These are phyloP conservation scores for Diaporthe sp. DNA, from an alignment of 2,329 filamentous ascomycete species.

Conservation along the genomic window DNA sequence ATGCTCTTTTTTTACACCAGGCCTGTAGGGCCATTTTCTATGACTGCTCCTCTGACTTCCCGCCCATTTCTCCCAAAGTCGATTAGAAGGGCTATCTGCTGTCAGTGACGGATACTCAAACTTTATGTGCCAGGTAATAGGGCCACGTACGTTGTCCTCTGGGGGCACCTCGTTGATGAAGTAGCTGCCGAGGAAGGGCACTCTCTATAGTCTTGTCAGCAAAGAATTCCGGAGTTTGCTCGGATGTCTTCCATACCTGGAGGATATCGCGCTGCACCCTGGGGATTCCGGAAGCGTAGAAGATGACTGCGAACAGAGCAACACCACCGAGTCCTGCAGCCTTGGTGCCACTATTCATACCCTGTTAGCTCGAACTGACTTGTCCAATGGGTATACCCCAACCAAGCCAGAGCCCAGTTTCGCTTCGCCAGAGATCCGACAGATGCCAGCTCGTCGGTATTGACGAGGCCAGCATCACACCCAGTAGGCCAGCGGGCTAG, in stretches of 20 bases:
- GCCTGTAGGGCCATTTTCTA: constrained; percentile 44
- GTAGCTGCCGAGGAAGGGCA: constrained; percentile 65
- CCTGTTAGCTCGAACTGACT: constrained; percentile 36
- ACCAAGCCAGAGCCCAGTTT: background rate
- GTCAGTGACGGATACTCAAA: background rate
- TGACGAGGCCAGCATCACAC: background rate
- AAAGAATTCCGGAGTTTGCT: background rate
- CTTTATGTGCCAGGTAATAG: no score
- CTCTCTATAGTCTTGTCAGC: constrained; percentile 58
- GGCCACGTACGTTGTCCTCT: constrained; percentile 71
- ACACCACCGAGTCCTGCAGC: constrained; percentile 68
- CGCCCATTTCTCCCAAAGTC: background rate
- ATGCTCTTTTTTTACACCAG: constrained; percentile 34
- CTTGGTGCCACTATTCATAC: constrained; percentile 60
- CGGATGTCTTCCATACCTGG: constrained; percentile 54
- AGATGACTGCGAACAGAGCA: constrained; percentile 69
- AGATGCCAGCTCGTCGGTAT: background rate
- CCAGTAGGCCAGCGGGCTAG: no score
- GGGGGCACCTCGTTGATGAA: constrained; percentile 68
- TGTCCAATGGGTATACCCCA: background rate
- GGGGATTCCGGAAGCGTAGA: constrained; percentile 73
- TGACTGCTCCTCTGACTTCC: background rate
- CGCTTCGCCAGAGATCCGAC: background rate
- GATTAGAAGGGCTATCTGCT: constrained; percentile 40
- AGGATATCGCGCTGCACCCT: constrained; percentile 71